phyloP scores from a whole-genome alignment of 306 rosid genomes.

The Mimosa bimucronata region DNA sequence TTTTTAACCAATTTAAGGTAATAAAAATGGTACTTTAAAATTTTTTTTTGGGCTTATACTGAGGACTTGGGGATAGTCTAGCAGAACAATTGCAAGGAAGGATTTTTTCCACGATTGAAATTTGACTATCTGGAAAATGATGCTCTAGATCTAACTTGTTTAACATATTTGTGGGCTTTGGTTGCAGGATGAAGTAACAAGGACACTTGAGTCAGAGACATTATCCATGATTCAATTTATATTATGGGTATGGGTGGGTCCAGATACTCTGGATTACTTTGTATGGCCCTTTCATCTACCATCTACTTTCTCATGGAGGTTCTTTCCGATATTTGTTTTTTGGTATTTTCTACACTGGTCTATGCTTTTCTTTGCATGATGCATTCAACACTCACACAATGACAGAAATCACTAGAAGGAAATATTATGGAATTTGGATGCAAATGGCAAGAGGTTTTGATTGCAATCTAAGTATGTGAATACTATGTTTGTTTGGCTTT shows the following conservation, averaged over 20 bases:
- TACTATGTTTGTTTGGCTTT: conserved; percentile 12
- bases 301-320: conserved; percentile 76
- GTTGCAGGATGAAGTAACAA: conserved; percentile 62
- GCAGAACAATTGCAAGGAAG: neutral
- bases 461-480: neutral
- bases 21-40: neutral
- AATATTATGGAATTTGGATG: neutral
- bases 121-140: neutral
- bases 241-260: conserved; percentile 87
- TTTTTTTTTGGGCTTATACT: neutral
- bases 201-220: conserved; percentile 55
- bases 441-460: neutral
- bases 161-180: conserved; percentile 13
- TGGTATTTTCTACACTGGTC: conserved; percentile 44
- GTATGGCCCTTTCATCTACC: conserved; percentile 67
- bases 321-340: conserved; percentile 58
- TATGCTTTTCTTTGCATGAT: conserved; percentile 17
- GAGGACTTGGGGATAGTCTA: neutral
- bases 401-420: neutral
- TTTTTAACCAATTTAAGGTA: neutral
- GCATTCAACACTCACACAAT: neutral
- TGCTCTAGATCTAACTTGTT: conserved; percentile 16
- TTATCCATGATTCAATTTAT: conserved; percentile 56
- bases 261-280: conserved; percentile 81
- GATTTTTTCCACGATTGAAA: neutral